Evolutionary conservation across 805 yeast species (phyloP), one percentile per base, ranked within the genome.

Genomic region (Yamadazyma takamatsuzukensis): DNA sequence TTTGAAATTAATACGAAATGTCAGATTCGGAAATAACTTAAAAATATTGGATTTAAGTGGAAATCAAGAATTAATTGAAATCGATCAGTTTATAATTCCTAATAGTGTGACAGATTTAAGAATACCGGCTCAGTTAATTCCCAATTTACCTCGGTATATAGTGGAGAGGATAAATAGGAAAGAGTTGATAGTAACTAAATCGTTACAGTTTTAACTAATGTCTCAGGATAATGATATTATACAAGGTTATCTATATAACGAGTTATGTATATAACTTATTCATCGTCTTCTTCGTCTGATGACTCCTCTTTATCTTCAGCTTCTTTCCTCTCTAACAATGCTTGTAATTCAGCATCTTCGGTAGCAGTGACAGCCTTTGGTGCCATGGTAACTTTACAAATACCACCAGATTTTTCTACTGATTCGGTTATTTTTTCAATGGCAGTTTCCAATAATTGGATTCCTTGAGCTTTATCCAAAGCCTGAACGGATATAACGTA

Each of bases 331-430:
- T 90, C 97, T 77, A 93, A 80, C 46, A 93, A 76, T 40, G 95
- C 96, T 64, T 88, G 95, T 55, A 93, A 77, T 67, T 89, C 97
- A 40, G 96, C 97, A 61, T 93, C 98, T 61, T 93, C 98, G 40
- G 93, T 85, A 40, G 96, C 97, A 36, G 97, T 88, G 47, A 93
- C 97, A 26, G 97, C 97, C 78, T 89, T 90, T 56, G 98, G 97
- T 51, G 95, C 90, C 97, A 90, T 90, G 34, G 94, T 88, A 44
- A 90, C 83, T 47, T 84, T 86, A 60, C 95, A 83, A 37, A 78
- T 75, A 55, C 98, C 98, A 33, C 87, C 95, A 34, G 76, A 72
- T 14, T 72, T 68, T 40, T 73, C 74, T 51, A 93, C 88, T 30
- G 79, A 70, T 49, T 74, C 76, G 39, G 76, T 72, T 43, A 93